These are phyloP conservation scores for Rachicladosporium sp. DNA, from an alignment of 2,329 filamentous ascomycete genomes.

Conservation along the genomic window DNA sequence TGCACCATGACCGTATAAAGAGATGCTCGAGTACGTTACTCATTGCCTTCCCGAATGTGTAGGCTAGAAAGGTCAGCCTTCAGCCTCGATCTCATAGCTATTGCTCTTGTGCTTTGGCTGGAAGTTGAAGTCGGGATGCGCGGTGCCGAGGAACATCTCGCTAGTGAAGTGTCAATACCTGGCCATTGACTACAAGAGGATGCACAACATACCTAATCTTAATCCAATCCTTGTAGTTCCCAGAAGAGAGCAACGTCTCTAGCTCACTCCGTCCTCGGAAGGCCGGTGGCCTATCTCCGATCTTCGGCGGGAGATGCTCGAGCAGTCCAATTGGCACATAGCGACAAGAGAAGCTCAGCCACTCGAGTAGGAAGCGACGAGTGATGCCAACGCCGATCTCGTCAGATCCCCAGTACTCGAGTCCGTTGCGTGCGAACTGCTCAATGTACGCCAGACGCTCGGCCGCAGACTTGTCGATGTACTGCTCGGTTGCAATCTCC, in stretches of 20 bases:
- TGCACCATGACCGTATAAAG: no score
- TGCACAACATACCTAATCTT: slow-evolving; percentile 67
- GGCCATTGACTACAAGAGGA: no score
- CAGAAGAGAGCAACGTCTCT: slow-evolving; percentile 83
- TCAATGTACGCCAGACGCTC: slow-evolving; percentile 80
- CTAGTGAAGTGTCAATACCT: slow-evolving; percentile 33
- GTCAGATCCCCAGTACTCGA: slow-evolving; percentile 92
- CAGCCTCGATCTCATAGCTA: slow-evolving; percentile 69
- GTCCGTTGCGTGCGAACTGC: slow-evolving; percentile 77
- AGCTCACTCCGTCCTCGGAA: slow-evolving; percentile 78
- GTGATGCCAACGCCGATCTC: slow-evolving; percentile 88
- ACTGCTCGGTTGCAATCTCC: slow-evolving; percentile 83
- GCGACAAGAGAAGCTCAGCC: slow-evolving; percentile 83
- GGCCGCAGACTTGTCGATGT: slow-evolving; percentile 83
- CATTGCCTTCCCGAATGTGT: no score
- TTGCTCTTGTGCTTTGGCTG: slow-evolving; percentile 97
- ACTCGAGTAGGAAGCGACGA: slow-evolving; percentile 84
- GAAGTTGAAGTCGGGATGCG: slow-evolving; percentile 83
- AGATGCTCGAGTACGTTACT: no score
- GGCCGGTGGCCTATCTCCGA: slow-evolving; percentile 79
- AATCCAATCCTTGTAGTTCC: slow-evolving; percentile 95
- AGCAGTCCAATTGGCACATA: slow-evolving; percentile 85
- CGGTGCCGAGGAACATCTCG: slow-evolving; percentile 94
- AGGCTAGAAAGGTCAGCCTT: slow-evolving; percentile 21
- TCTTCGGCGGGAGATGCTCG: slow-evolving; percentile 72